Evolutionary conservation across 2,329 filamentous ascomycete genomes (phyloP), one percentile per base, ranked within the genome.

Genomic region (Aspergillus persii): DNA sequence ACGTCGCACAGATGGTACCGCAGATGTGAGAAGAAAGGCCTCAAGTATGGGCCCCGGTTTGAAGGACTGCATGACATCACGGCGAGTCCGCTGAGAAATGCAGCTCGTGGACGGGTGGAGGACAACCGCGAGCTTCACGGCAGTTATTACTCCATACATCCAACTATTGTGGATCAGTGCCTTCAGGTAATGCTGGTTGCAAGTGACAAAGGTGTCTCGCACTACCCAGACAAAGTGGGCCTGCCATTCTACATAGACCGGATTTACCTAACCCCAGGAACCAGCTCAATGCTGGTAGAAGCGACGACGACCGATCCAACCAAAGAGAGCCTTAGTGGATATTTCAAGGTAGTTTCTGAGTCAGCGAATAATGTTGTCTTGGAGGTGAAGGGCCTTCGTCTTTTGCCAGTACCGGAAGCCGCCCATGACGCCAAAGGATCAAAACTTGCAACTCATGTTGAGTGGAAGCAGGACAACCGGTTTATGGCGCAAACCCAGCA

Each of bases 141-240:
- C 26, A 41, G 33, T n/a, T 54, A 59, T 8, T 39, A 49, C 23
- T n/a, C 53, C 27, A 55, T 59, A 8, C 56, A 62, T 56, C 61
- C 61, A 3, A 58, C 58, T 2, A 31, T 57, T 0, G 58, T 61
- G 23, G 61, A 63, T 46, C 61, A 63, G 46, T 47, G 46, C 26
- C 41, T 63, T 33, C 61, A 63, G 27, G 27, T 61, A 11, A 8
- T 57, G 8, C 39, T 56, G 1, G 46, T 61, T 39, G 58, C 61
- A 3, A 48, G 53, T 49, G 46, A 49, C 26, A 55, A 55, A 26
- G 53, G 53, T 23, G 53, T 55, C 2, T 55, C 53, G 5, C 53
- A 55, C 30, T 55, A 55, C 39, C 53, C 53, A 8, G 46, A 49
- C 29, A 55, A 55, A 29, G 53, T 27, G 4, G 53, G 41, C 29